A percentile compares a stretch with the other conserved stretches of the same genome.
phyloP scores from a whole-genome alignment of 345 rosid genomes.

The Schrenkiella parvula region DNA sequence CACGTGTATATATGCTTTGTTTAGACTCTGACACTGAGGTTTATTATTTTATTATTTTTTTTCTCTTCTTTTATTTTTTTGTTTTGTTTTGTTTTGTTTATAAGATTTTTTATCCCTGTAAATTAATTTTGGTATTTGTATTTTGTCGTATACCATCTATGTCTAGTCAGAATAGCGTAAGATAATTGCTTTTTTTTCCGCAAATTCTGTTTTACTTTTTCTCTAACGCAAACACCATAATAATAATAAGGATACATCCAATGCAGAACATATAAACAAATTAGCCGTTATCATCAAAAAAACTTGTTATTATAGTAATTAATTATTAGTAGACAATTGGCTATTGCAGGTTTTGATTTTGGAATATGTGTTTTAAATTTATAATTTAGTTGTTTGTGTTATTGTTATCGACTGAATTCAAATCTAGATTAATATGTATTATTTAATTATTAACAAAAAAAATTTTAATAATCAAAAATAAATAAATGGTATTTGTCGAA shows the following conservation, averaged over 20 bases:
- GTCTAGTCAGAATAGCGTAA: constrained; percentile 12
- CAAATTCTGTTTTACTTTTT: not conserved
- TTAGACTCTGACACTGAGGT: not conserved
- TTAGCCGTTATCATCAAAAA: not conserved
- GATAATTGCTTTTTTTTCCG: not conserved
- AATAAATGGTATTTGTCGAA: not conserved
- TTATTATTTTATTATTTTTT: not conserved
- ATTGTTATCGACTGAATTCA: too few species aligned
- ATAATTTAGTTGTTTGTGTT: too few species aligned
- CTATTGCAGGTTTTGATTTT: not conserved
- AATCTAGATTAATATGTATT: too few species aligned
- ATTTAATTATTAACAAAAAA: too few species aligned
- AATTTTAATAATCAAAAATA: too few species aligned
- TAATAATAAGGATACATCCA: not conserved
- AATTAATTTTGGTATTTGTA: not conserved
- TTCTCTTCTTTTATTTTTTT: not conserved
- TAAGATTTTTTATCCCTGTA: not conserved
- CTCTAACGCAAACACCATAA: not conserved
- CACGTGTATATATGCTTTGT: constrained; percentile 15
- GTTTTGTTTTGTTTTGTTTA: not conserved
- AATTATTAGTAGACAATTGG: not conserved
- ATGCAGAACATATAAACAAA: not conserved
- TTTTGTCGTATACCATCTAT: not conserved
- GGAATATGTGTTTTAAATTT: too few species aligned
- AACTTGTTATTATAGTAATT: not conserved